Percentiles rank a stretch among this genome's conserved stretches.
phyloP scores from a whole-genome alignment of 148 eudicot species.

The Polygonum aviculare region DNA sequence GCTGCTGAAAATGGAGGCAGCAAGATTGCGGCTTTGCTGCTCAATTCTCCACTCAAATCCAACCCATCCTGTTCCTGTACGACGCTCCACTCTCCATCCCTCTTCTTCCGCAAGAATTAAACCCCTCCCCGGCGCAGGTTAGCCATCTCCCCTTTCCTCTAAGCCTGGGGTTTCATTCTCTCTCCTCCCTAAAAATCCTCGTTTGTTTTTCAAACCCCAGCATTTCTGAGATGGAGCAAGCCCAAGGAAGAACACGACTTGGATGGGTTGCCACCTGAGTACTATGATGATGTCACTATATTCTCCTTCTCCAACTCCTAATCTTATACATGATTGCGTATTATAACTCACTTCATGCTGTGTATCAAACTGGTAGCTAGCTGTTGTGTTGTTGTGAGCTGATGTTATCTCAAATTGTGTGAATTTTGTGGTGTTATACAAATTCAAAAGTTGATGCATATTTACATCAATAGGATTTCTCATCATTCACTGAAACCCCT shows the following conservation, averaged over 20 bases:
- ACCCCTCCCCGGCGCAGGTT: conserved; percentile 22
- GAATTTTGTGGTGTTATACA: background rate
- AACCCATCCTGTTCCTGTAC: conserved; percentile 1
- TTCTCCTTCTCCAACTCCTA: background rate
- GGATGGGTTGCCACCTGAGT: conserved; percentile 65
- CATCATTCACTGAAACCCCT: background rate
- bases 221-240: conserved; percentile 37
- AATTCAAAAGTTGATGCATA: background rate
- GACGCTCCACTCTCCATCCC: background rate
- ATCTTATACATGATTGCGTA: background rate
- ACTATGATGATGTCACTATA: conserved; percentile 62
- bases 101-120: conserved; percentile 6
- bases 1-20: conserved; percentile 29
- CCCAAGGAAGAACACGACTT: conserved; percentile 52
- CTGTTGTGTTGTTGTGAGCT: background rate
- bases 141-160: background rate
- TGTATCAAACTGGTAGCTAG: too few species aligned
- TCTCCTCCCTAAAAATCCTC: background rate
- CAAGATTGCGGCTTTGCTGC: conserved; percentile 23
- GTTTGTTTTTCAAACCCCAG: conserved; percentile 10
- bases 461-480: background rate
- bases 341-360: too few species aligned
- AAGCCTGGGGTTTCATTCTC: background rate
- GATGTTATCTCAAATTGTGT: background rate
- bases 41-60: conserved; percentile 13